Base-by-base conservation (phyloP, 1,139 yeast species). In the Taiozyma sp. region DNA sequence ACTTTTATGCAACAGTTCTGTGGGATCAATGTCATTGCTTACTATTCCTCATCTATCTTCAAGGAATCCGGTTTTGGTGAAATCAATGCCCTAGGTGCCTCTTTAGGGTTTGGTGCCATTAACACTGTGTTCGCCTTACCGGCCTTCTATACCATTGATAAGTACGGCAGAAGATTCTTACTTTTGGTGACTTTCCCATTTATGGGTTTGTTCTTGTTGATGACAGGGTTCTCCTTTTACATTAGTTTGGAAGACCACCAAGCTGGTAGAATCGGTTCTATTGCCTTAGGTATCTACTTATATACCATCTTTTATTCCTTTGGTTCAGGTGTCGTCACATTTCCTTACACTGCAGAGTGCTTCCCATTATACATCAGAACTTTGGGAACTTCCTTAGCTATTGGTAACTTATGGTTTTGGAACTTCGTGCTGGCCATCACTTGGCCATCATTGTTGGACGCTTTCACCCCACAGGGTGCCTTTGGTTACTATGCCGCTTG, bases 1-100 rank as follows among this genome's bases (percentile, higher is more conserved):
- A 88, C 89, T 83, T 85, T 88, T 65, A 85, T 86, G 89, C 96
- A 89, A 72, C 96, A 89, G 67, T 86, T 89, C 72, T 88, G 96
- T 70, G 96, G 96, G 62, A 83, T 89, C 64, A 89, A 88, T 62
- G 95, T 88, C 49, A 88, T 89, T 69, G 95, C 96, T 21, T 85
- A 85, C 68, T 86, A 85, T 66, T 82, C 89, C 0, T 81, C 90
- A 0, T 75, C 86, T 13, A 88, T 88, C 55, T 88, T 88, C 68
- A 69, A 77, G 44, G 76, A 83, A 48, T 81, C 91, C 26, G 84
- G 85, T 40, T 85, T 85, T 66, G 68, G 79, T 32, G 80, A 76
- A 53, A 73, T 80, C 49, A 73, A 77, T 53, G 83, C 96, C 0
- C 69, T 88, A 62, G 69, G 85, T 57, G 95, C 95, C 0, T 86